Base-by-base conservation (phyloP, 2,329 filamentous ascomycete genomes). In the Plectosphaerella plurivora region DNA sequence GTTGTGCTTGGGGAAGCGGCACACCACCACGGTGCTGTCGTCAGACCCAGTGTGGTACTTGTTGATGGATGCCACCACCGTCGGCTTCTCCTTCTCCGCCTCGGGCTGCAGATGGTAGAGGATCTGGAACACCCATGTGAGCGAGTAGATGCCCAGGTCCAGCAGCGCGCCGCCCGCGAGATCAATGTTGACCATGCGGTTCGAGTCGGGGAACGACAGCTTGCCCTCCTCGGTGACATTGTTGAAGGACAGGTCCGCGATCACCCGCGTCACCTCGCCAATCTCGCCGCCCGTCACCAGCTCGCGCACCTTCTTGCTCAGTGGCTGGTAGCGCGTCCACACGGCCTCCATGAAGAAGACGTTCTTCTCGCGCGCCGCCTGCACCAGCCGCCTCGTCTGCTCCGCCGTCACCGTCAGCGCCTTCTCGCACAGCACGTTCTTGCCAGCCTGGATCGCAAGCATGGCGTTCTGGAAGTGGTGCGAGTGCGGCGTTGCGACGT, bases 391-490 rank as follows among this genome's bases (percentile, higher is more conserved):
- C 69, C 82, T 83, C 22, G 88, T 76, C 71, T 96, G 91, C 10
- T 83, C 76, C 3, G 88, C 90, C 57, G 87, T 96, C 57, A 93
- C 88, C 1, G 91, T 95, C 62, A 96, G 86, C 0, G 91, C 83
- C 77, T 96, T 96, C 71, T 96, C 91, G 69, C 91, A 96, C 35
- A 96, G 81, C 28, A 96, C 90, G 62, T 93, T 81, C 77, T 96
- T 96, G 63, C 89, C 88, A 8, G 88, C 88, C 59, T 89, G 81
- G 39, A 96, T 77, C 44, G 86, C 88, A n/a, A 95, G 80, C 82
- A 91, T 89, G 57, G 84, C 82, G 71, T 96, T 93, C 68, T 95
- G 90, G 74, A 92, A 96, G 74, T 96, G 91, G 69, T 96, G 91
- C 61, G 88, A 92, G 73, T 96, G 91, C 15, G 91, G 91, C 4